Evolutionary conservation across 2,329 filamentous ascomycete species (phyloP).

Genomic region (Alternaria infectoria): DNA sequence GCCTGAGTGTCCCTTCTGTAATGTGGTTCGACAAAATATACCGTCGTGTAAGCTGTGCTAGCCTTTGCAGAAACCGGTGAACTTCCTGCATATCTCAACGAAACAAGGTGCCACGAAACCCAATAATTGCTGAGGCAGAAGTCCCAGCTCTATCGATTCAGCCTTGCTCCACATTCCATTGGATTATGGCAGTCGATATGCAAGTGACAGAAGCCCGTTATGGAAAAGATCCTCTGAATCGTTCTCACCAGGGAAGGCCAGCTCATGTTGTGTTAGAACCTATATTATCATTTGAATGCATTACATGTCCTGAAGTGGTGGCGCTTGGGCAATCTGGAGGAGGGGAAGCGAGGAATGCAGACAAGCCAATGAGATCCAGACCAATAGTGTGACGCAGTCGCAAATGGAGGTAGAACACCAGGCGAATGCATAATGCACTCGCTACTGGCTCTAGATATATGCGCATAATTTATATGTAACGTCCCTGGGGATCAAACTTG

Average conservation of each 20-base stretch:
- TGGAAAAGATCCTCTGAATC: not conserved
- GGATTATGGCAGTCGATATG: not conserved
- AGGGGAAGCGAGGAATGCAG: not conserved
- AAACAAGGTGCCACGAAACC: not conserved
- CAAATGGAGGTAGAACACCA: not conserved
- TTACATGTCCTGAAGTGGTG: not conserved
- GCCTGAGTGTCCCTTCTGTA: not conserved
- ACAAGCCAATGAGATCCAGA: not conserved
- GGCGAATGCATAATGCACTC: not conserved
- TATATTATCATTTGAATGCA: not conserved
- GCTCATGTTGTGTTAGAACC: not conserved
- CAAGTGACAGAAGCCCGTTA: not conserved
- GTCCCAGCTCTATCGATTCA: not conserved
- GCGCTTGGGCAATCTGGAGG: not conserved
- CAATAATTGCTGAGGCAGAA: not conserved
- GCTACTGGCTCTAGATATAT: not conserved
- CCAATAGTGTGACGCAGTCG: not conserved
- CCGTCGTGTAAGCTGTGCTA: not conserved
- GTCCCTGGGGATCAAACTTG: conserved; percentile 78
- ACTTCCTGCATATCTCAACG: not conserved
- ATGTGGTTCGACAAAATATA: not conserved
- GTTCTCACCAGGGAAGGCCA: not conserved
- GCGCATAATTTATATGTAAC: conserved; percentile 67
- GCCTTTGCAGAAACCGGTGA: not conserved
- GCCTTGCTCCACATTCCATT: not conserved